Percentiles rank a stretch among this genome's conserved stretches.
Evolutionary conservation across 1,284 basidiomycete species (phyloP).

Genomic region (Agroathelia rolfsii): DNA sequence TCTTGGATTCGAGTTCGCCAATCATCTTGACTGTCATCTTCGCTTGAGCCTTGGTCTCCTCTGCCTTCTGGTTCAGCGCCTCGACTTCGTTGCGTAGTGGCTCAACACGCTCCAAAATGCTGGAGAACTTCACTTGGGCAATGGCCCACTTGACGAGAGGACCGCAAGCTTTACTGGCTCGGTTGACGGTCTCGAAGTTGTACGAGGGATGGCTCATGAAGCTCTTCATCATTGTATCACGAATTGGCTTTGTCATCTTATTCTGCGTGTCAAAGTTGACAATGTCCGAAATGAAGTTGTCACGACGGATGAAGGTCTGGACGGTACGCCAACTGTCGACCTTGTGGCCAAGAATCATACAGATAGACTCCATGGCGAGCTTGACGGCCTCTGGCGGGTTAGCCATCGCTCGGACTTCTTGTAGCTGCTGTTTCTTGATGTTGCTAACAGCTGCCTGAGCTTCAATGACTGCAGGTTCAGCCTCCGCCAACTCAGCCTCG

Average conservation of each 20-base stretch:
- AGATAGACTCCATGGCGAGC: constrained; percentile 97
- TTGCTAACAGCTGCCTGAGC: constrained; percentile 93
- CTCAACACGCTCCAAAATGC: constrained; percentile 96
- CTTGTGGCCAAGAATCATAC: constrained; percentile 94
- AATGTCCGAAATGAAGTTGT: constrained; percentile 96
- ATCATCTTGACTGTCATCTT: constrained; percentile 87
- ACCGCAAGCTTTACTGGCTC: constrained; percentile 94
- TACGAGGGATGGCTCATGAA: constrained; percentile 87
- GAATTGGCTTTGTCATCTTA: constrained; percentile 84
- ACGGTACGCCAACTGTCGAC: constrained; percentile 97
- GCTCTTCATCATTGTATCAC: constrained; percentile 90
- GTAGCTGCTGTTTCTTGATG: constrained; percentile 94
- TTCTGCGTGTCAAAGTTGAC: constrained; percentile 93
- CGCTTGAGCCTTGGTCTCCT: constrained; percentile 89
- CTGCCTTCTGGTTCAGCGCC: constrained; percentile 85
- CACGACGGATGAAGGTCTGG: constrained; percentile 91
- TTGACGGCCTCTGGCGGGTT: constrained; percentile 98
- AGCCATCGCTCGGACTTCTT: constrained; percentile 97
- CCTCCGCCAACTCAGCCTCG: constrained; percentile 93
- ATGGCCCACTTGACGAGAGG: constrained; percentile 98
- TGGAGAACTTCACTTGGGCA: constrained; percentile 95
- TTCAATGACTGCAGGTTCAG: constrained; percentile 94
- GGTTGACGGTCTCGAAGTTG: constrained; percentile 94
- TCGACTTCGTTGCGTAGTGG: constrained; percentile 94
- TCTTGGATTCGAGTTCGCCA: constrained; percentile 86